These are phyloP conservation scores for Lanmaoa pseudosensibilis DNA, from an alignment of 768 basidiomycete species.

Conservation along the genomic window DNA sequence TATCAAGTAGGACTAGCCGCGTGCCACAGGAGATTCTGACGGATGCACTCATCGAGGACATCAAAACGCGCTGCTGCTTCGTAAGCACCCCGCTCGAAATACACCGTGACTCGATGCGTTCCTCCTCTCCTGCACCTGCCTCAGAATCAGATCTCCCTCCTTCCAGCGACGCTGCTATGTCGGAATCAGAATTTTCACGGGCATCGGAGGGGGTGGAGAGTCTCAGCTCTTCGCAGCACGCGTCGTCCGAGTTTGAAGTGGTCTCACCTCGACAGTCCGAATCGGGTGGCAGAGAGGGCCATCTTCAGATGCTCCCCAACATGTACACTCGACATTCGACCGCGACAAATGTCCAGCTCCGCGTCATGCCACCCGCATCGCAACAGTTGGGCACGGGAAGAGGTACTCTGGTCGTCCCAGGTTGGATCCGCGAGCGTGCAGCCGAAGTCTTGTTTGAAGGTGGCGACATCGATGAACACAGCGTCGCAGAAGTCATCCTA, in stretches of 20 bases:
- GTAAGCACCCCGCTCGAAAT: constrained; percentile 64
- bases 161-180: constrained; percentile 57
- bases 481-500: constrained; percentile 78
- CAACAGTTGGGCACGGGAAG: constrained; percentile 72
- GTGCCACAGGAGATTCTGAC: constrained; percentile 82
- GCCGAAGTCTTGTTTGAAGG: constrained; percentile 90
- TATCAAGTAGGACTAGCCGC: constrained; percentile 58
- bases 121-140: constrained; percentile 30
- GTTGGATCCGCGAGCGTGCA: constrained; percentile 92
- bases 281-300: constrained; percentile 21
- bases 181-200: constrained; percentile 68
- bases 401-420: constrained; percentile 83
- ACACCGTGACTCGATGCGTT: constrained; percentile 33
- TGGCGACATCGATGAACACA: constrained; percentile 85
- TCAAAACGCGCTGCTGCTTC: constrained; percentile 88
- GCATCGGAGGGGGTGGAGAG: constrained; percentile 50
- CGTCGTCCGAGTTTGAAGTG: constrained; percentile 55
- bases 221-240: constrained; percentile 46
- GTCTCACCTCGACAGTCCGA: constrained; percentile 43
- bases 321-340: constrained; percentile 78
- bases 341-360: constrained; percentile 70
- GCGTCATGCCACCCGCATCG: constrained; percentile 62
- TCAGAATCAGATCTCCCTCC: constrained; percentile 44
- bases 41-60: constrained; percentile 80
- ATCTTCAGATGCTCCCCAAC: constrained; percentile 61